Conservation (phyloP, 1,284 basidiomycete genomes). For the Golubevia pallescens region DNA sequence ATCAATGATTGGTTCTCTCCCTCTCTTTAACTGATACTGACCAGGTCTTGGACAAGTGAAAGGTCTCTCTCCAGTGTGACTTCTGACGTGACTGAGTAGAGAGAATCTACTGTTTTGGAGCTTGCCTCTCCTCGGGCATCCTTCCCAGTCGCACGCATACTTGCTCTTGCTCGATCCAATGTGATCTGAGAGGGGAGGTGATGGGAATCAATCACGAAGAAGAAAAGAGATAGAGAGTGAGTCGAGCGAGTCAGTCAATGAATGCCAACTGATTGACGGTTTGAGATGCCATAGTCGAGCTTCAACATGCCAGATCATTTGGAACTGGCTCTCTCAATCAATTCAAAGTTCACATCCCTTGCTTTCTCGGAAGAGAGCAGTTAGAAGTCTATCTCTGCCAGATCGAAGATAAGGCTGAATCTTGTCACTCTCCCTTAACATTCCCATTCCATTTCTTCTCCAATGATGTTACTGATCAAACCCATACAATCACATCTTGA, state of each 20-base stretch:
- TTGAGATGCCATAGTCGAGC: background rate
- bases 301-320: too few relatives aligned
- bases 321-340: too few relatives aligned
- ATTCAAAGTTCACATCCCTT: too few relatives aligned
- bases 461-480: background rate
- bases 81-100: constrained; percentile 77
- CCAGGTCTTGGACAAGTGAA: constrained; percentile 87
- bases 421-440: too few relatives aligned
- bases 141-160: constrained; percentile 86
- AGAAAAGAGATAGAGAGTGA: constrained; percentile 4
- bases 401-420: background rate
- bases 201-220: constrained; percentile 11
- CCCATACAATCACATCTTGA: background rate
- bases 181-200: constrained; percentile 65
- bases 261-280: background rate
- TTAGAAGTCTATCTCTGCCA: background rate
- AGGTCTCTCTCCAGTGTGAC: constrained; percentile 89
- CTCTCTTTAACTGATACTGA: too few relatives aligned
- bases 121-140: constrained; percentile 78
- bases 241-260: background rate
- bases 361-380: too few relatives aligned
- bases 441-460: background rate
- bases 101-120: constrained; percentile 85
- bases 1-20: background rate
- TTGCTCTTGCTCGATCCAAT: constrained; percentile 84